Conservation (phyloP, 164 flowering plant genomes). For the Vitis amurensis region DNA sequence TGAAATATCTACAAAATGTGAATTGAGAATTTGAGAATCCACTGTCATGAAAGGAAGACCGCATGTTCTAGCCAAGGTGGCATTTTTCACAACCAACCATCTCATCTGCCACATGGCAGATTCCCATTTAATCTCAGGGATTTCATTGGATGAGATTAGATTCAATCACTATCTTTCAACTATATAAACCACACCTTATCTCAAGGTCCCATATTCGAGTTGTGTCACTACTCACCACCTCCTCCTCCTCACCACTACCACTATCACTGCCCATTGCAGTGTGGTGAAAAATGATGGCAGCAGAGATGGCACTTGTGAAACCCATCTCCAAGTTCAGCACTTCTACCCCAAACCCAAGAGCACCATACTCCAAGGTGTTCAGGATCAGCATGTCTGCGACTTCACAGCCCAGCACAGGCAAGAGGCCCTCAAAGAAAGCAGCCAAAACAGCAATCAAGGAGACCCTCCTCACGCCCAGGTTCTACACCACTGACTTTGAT, state of each 20-base stretch:
- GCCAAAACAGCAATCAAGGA: conserved; percentile 61
- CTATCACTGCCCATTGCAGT: too few species aligned
- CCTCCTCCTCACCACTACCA: not conserved
- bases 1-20: too few species aligned
- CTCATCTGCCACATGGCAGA: conserved; percentile 57
- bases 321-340: conserved; percentile 60
- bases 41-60: conserved; percentile 8
- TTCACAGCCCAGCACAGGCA: conserved; percentile 22
- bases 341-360: conserved; percentile 15
- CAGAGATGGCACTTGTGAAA: conserved; percentile 76
- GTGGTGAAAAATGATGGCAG: conserved; percentile 46
- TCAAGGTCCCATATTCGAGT: not conserved
- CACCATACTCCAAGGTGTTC: conserved; percentile 16
- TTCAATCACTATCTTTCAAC: conserved; percentile 27
- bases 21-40: too few species aligned
- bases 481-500: conserved; percentile 96
- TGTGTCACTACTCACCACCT: not conserved
- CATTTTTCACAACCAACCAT: conserved; percentile 14
- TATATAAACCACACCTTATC: conserved; percentile 22
- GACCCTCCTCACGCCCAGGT: conserved; percentile 87
- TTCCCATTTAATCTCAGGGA: conserved; percentile 34
- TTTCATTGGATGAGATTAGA: conserved; percentile 83
- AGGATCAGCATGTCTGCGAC: conserved; percentile 56
- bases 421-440: conserved; percentile 38
- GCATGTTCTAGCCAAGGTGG: conserved; percentile 13